Conservation (phyloP, 192 early-diverging fungal species). For the Coemansia javaensis region DNA sequence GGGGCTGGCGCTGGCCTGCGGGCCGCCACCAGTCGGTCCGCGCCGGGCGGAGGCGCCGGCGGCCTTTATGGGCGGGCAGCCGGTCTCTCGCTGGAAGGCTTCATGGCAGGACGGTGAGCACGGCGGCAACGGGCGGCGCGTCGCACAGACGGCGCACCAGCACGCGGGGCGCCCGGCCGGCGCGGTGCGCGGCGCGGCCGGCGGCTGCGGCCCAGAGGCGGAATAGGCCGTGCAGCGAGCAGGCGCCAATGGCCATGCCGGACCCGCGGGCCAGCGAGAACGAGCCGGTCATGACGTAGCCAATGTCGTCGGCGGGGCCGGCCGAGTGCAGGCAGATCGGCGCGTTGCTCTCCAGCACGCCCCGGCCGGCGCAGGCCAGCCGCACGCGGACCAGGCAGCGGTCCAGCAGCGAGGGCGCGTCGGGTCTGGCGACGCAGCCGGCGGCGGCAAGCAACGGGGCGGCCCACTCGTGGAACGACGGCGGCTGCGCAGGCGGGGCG, state of each 20-base stretch:
- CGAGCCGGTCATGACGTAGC: conserved; percentile 40
- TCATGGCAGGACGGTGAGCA: conserved; percentile 17
- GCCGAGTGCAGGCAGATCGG: conserved; percentile 16
- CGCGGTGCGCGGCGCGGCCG: background rate
- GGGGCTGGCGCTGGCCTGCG: background rate
- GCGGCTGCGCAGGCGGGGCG: background rate
- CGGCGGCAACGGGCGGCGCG: conserved; percentile 17
- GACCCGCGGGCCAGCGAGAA: conserved; percentile 47
- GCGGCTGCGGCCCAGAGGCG: conserved; percentile 2
- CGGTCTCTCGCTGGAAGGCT: no score
- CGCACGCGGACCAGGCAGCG: conserved; percentile 41
- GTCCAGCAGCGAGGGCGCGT: conserved; percentile 1
- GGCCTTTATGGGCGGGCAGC: background rate
- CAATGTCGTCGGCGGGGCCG: conserved; percentile 11
- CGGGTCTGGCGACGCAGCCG: background rate
- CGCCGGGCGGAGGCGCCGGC: background rate
- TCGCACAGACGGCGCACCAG: conserved; percentile 21
- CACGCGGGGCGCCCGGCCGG: conserved; percentile 1
- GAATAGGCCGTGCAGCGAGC: conserved; percentile 39
- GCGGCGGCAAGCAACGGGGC: conserved; percentile 14
- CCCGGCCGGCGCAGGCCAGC: conserved; percentile 31
- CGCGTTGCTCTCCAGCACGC: conserved; percentile 28
- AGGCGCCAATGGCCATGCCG: conserved; percentile 42
- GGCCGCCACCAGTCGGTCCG: background rate
- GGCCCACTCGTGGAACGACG: conserved; percentile 23